phyloP scores from a whole-genome alignment of 495 filamentous ascomycete species.

The Podospora didyma region DNA sequence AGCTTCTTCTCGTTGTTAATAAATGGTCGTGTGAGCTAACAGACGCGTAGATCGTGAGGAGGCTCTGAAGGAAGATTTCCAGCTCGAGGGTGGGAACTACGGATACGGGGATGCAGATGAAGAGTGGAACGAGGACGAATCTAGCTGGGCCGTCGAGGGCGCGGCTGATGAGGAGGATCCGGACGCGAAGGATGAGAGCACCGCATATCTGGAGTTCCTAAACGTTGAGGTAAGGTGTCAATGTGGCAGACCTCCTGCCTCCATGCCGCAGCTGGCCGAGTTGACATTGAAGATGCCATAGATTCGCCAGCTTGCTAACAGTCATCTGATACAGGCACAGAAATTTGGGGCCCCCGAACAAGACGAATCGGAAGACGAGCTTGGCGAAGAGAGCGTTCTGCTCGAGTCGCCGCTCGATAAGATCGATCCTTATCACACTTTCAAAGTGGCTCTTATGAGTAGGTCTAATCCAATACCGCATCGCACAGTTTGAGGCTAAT shows the following conservation, averaged over 20 bases:
- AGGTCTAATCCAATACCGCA: conserved; percentile 35
- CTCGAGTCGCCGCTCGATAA: conserved; percentile 93
- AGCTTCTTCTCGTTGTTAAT: neutral
- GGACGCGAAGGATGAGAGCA: conserved; percentile 83
- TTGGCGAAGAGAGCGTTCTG: conserved; percentile 85
- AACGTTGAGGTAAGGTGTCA: conserved; percentile 68
- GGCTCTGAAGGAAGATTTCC: conserved; percentile 85
- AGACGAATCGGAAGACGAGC: conserved; percentile 73
- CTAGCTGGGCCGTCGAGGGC: conserved; percentile 49
- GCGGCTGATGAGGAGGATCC: conserved; percentile 49
- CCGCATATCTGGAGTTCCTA: conserved; percentile 92
- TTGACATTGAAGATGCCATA: conserved; percentile 12
- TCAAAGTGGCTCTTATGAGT: conserved; percentile 79
- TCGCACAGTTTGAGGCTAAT: conserved; percentile 16
- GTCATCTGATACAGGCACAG: conserved; percentile 53
- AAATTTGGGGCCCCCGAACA: conserved; percentile 67
- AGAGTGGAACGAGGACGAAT: conserved; percentile 71
- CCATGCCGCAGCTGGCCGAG: neutral
- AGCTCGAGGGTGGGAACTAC: conserved; percentile 61
- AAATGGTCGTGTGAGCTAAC: conserved; percentile 12
- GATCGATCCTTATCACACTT: conserved; percentile 86
- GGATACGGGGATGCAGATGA: conserved; percentile 76
- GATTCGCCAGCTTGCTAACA: conserved; percentile 30
- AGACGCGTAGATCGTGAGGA: conserved; percentile 72
- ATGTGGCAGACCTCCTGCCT: neutral